Conservation (phyloP, 164 flowering plant species). For the Chloranthus sessilifolius region DNA sequence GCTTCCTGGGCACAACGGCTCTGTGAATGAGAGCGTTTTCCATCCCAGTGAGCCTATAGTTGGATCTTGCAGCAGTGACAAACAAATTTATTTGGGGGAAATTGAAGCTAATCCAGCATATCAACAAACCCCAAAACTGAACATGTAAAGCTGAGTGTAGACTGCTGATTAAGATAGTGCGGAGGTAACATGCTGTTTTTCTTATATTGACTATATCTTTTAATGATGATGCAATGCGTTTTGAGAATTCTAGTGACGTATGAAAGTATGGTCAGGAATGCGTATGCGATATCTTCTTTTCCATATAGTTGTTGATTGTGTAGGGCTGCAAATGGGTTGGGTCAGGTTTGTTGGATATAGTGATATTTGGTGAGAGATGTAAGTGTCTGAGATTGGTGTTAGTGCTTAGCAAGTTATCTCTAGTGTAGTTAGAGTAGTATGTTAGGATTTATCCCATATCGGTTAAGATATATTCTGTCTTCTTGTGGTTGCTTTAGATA, state of each 20-base stretch:
- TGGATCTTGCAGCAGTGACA: slow-evolving; percentile 93
- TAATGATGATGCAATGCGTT: slow-evolving; percentile 1
- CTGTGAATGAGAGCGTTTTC: slow-evolving; percentile 83
- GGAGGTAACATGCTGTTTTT: background rate
- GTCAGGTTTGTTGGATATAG: no score
- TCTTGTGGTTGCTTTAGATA: no score
- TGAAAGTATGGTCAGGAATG: no score
- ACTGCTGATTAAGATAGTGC: background rate
- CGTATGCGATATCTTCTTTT: no score
- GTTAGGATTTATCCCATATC: no score
- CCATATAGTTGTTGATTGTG: no score
- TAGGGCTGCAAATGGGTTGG: no score
- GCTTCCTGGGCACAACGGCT: slow-evolving; percentile 98
- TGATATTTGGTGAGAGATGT: no score
- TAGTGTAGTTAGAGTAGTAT: no score
- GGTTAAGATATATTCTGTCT: no score
- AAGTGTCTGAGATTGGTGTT: no score
- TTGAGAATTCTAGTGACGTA: background rate
- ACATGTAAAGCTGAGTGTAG: background rate
- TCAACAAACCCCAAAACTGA: slow-evolving; percentile 4
- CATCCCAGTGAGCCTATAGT: slow-evolving; percentile 88
- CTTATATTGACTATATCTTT: slow-evolving; percentile 1
- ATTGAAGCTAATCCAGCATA: slow-evolving; percentile 24
- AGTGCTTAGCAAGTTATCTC: no score
- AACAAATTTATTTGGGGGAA: slow-evolving; percentile 90